A percentile compares a stretch with the other conserved stretches of the same genome.
These are phyloP conservation scores for Protomyces gravidus DNA, from an alignment of 1,139 yeast species.

Conservation along the genomic window DNA sequence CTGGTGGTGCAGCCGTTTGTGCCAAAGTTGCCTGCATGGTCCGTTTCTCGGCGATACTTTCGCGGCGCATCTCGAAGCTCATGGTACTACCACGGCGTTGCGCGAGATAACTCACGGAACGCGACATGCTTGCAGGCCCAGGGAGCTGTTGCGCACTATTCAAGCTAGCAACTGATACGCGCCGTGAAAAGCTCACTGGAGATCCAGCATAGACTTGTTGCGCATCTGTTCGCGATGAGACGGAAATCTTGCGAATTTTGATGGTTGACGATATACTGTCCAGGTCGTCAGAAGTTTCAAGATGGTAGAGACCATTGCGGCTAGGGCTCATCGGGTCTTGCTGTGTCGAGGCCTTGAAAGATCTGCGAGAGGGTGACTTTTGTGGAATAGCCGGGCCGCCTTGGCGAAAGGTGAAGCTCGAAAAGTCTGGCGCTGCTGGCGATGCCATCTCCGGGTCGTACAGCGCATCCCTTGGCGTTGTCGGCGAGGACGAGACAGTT, in stretches of 20 bases:
- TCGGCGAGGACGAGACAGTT: background rate
- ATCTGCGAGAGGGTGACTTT: background rate
- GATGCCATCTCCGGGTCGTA: background rate
- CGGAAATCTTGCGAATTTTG: background rate
- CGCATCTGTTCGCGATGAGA: background rate
- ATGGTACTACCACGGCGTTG: slow-evolving; percentile 15
- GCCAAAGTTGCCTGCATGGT: background rate
- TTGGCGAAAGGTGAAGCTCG: background rate
- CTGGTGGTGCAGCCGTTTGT: background rate
- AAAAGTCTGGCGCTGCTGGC: background rate
- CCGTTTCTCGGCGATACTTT: slow-evolving; percentile 22
- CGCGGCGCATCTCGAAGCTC: slow-evolving; percentile 23
- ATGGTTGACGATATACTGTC: background rate
- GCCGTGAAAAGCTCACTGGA: background rate
- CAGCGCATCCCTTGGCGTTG: background rate
- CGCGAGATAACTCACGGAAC: background rate
- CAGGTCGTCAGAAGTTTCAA: background rate
- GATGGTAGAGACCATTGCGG: too few relatives aligned
- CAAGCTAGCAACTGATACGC: background rate
- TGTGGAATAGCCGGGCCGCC: background rate
- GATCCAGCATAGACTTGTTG: background rate
- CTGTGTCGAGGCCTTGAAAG: background rate
- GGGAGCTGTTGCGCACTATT: background rate
- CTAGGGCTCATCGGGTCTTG: background rate
- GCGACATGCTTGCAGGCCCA: background rate